Conservation (phyloP, 306 rosid genomes). For the Gleditsia sinensis region DNA sequence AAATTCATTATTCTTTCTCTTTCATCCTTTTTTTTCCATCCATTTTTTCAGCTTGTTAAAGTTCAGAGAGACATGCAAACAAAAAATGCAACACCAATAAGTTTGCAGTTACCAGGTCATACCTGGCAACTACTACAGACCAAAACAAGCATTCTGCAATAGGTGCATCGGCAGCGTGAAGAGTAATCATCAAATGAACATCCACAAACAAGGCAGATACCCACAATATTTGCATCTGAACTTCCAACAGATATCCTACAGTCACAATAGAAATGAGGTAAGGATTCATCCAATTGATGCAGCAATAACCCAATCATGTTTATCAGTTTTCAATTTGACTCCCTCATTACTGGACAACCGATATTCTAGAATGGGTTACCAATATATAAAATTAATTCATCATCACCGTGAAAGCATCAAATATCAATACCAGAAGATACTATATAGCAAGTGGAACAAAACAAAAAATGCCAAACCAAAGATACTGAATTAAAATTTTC, state of each 20-base stretch:
- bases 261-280: slow-evolving; percentile 31
- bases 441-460: neutral
- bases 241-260: slow-evolving; percentile 91
- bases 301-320: slow-evolving; percentile 23
- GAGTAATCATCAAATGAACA: slow-evolving; percentile 81
- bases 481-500: slow-evolving; percentile 8
- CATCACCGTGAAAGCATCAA: neutral
- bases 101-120: slow-evolving; percentile 30
- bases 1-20: neutral
- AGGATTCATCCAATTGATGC: slow-evolving; percentile 20
- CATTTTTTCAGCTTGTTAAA: neutral
- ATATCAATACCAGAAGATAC: neutral
- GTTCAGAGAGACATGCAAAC: neutral
- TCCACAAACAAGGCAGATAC: slow-evolving; percentile 72
- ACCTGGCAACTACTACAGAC: slow-evolving; percentile 84
- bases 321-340: slow-evolving; percentile 13
- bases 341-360: neutral
- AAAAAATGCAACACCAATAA: neutral
- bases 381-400: slow-evolving; percentile 7
- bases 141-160: slow-evolving; percentile 89
- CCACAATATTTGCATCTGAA: slow-evolving; percentile 62
- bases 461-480: neutral
- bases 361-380: neutral
- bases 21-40: neutral
- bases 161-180: slow-evolving; percentile 75